Conservation (phyloP, 345 rosid species). For the Stellera chamaejasme region DNA sequence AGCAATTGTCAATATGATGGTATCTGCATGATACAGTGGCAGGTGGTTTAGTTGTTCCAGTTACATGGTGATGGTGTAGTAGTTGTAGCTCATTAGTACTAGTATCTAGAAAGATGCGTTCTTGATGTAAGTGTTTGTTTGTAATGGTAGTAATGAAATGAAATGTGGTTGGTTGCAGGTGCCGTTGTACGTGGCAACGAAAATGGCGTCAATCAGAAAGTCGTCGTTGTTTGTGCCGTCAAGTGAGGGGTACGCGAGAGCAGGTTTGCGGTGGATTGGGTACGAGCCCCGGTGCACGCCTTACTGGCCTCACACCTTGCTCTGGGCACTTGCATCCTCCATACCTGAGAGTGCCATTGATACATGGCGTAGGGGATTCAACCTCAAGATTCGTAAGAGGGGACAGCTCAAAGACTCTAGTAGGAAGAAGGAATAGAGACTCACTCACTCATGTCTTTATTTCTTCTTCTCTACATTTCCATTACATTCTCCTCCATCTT, state of each 20-base stretch:
- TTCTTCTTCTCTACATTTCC: neutral
- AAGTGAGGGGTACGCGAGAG: slow-evolving; percentile 53
- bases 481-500: no score
- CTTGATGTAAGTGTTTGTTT: no score
- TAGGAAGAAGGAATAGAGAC: slow-evolving; percentile 42
- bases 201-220: slow-evolving; percentile 65
- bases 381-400: slow-evolving; percentile 48
- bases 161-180: slow-evolving; percentile 25
- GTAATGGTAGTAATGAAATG: no score
- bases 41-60: no score
- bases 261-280: slow-evolving; percentile 56
- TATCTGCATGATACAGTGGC: no score
- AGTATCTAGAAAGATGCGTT: no score
- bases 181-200: slow-evolving; percentile 78
- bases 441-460: neutral
- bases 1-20: no score
- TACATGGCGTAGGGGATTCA: slow-evolving; percentile 36
- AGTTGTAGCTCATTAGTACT: no score
- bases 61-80: no score
- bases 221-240: slow-evolving; percentile 79
- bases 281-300: slow-evolving; percentile 72
- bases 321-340: slow-evolving; percentile 40
- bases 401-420: slow-evolving; percentile 64
- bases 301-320: slow-evolving; percentile 71
- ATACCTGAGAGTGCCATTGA: slow-evolving; percentile 49